Base-by-base conservation (phyloP, 805 yeast species). In the Suhomyces sp. region DNA sequence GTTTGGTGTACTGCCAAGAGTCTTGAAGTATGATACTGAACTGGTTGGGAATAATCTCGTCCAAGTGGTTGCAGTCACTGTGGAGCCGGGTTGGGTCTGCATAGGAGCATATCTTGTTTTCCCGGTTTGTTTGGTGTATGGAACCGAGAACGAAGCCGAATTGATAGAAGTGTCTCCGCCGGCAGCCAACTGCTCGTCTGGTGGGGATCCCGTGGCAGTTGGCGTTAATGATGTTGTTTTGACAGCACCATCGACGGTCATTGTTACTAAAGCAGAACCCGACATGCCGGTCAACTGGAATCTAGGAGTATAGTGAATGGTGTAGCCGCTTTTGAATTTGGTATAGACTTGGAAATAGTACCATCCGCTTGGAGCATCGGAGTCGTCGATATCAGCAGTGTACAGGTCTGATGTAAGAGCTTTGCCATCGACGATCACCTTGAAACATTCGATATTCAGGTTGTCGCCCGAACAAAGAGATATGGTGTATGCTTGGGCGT, bases 51-150 rank as follows among this genome's bases (percentile, higher is more conserved):
- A 85, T 57, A 82, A 75, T 58, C 84, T 78, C 9, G 86, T 65
- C 85, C 92, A 86, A 3, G 85, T 69, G 8, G 86, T 77, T 37
- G 75, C 81, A 0, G 96, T 87, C 22, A 90, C 81, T 8, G 71
- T 72, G 1, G 87, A 62, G 3, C 86, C 88, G 5, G 99, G 97
- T 69, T 90, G 97, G 53, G 76, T 66, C 71, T 92, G 97, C 97
- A 91, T 89, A 49, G 97, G 97, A 1, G 98, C 97, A 67, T 71
- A 89, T 60, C 92, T 80, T 8, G 88, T 82, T 19, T 59, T 68
- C 27, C 97, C 97, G 0, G 94, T 86, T 72, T 93, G 98, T 60
- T 60, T 56, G 2, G 89, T 80, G 71, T 92, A 93, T 2, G 96
- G 79, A 6, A 91, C 72, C 2, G 85, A 64, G 66, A 86, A 86